A percentile compares a stretch with the other conserved stretches of the same genome.
Evolutionary conservation across 164 flowering plant genomes (phyloP).

Genomic region (Vitis amurensis): DNA sequence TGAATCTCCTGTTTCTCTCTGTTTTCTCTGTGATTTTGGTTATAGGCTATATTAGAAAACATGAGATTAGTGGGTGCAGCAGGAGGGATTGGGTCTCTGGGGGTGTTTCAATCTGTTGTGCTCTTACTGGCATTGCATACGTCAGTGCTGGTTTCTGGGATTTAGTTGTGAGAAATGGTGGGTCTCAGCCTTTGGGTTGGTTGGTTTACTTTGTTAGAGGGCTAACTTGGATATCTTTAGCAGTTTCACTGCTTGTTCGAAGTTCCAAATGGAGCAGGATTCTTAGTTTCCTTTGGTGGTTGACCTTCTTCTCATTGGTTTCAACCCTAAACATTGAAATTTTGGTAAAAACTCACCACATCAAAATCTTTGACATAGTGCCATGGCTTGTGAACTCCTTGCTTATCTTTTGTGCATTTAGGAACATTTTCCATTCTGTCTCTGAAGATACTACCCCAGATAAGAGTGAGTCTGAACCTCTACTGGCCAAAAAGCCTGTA

Average conservation of each 20-base stretch:
- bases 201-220: slow-evolving; percentile 36
- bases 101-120: slow-evolving; percentile 46
- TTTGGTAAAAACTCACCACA: slow-evolving; percentile 19
- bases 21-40: slow-evolving; percentile 38
- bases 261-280: slow-evolving; percentile 33
- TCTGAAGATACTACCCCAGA: slow-evolving; percentile 10
- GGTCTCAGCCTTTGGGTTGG: slow-evolving; percentile 22
- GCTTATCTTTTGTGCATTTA: slow-evolving; percentile 53
- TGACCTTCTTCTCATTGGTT: slow-evolving; percentile 42
- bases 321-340: slow-evolving; percentile 41
- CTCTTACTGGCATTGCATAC: slow-evolving; percentile 36
- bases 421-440: slow-evolving; percentile 16
- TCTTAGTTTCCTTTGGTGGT: slow-evolving; percentile 59
- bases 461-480: slow-evolving; percentile 39
- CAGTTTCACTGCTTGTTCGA: slow-evolving; percentile 40
- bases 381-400: slow-evolving; percentile 53
- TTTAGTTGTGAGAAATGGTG: slow-evolving; percentile 16
- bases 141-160: slow-evolving; percentile 31
- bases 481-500: slow-evolving; percentile 29
- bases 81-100: slow-evolving; percentile 33
- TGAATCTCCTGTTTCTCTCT: slow-evolving; percentile 44
- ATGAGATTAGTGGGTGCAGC: not conserved
- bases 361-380: slow-evolving; percentile 35
- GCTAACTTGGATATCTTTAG: slow-evolving; percentile 53
- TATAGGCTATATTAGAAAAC: slow-evolving; percentile 20